A percentile compares a stretch with the other conserved stretches of the same genome.
Conservation (phyloP, 805 yeast species). For the Barnettozyma wickerhamii region DNA sequence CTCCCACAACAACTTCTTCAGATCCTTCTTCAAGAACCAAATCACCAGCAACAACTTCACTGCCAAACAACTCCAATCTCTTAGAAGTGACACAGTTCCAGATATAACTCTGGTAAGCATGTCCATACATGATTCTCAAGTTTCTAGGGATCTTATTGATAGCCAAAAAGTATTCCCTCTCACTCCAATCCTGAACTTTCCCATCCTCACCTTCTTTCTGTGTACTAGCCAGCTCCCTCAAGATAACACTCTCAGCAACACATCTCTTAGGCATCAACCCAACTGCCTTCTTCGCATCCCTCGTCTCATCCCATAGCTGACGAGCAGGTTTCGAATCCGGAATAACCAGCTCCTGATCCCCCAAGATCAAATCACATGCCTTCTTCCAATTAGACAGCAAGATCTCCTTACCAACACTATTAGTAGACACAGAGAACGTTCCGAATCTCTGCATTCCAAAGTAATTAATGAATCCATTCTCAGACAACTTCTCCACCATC, state of each 20-base stretch:
- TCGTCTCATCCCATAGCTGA: conserved; percentile 71
- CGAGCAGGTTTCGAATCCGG: conserved; percentile 86
- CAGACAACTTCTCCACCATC: conserved; percentile 54
- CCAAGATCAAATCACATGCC: conserved; percentile 73
- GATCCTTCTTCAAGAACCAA: conserved; percentile 50
- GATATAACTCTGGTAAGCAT: conserved; percentile 93
- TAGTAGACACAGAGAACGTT: conserved; percentile 90
- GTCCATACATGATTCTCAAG: conserved; percentile 90
- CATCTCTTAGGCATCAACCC: conserved; percentile 83
- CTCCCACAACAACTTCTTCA: conserved; percentile 27
- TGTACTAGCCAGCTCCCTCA: conserved; percentile 55
- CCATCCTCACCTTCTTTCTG: conserved; percentile 39
- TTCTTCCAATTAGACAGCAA: conserved; percentile 71
- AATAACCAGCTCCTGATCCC: conserved; percentile 79
- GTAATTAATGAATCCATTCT: conserved; percentile 84
- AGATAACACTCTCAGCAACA: conserved; percentile 75
- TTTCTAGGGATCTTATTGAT: conserved; percentile 89
- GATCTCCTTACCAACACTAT: conserved; percentile 71
- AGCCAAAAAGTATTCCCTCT: conserved; percentile 66
- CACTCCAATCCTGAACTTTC: conserved; percentile 31
- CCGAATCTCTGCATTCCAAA: conserved; percentile 99
- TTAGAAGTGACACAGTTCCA: conserved; percentile 88
- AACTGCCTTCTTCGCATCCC: conserved; percentile 60
- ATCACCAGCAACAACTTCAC: conserved; percentile 74
- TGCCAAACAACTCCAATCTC: conserved; percentile 68